phyloP scores from a whole-genome alignment of 2,329 filamentous ascomycete species.

The Calonectria pteridis region DNA sequence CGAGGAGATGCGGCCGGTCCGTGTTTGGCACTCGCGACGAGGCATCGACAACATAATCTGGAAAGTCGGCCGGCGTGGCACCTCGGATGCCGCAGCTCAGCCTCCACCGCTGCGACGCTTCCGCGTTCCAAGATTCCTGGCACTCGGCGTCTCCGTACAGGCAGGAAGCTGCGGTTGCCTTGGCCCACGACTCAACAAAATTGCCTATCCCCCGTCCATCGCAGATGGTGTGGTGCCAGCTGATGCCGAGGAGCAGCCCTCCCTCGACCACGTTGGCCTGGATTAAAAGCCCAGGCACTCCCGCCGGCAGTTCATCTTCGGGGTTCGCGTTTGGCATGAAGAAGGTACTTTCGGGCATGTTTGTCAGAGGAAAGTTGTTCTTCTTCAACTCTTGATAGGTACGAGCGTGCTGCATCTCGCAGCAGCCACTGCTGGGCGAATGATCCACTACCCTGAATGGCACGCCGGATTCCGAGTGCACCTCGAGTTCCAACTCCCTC shows the following conservation, averaged over 20 bases:
- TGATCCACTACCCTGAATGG: neutral
- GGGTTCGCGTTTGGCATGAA: neutral
- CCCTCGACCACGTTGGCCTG: neutral
- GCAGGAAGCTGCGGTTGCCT: neutral
- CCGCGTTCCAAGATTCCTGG: neutral
- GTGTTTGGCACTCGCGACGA: neutral
- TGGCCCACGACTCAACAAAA: neutral
- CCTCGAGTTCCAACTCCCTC: neutral
- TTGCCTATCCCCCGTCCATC: neutral
- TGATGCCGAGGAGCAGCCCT: neutral
- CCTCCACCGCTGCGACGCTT: neutral
- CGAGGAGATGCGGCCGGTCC: neutral
- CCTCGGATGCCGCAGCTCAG: neutral
- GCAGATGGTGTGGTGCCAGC: neutral
- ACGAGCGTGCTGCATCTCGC: neutral
- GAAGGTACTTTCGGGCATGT: neutral
- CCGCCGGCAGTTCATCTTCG: neutral
- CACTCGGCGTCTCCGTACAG: neutral
- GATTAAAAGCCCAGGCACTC: neutral
- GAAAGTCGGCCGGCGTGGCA: neutral
- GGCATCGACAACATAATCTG: neutral
- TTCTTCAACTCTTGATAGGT: neutral
- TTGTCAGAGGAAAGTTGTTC: neutral
- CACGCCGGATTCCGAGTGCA: neutral
- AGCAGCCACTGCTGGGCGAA: neutral